Evolutionary conservation across 2,329 filamentous ascomycete genomes (phyloP).

Genomic region (Monilinia fructigena): DNA sequence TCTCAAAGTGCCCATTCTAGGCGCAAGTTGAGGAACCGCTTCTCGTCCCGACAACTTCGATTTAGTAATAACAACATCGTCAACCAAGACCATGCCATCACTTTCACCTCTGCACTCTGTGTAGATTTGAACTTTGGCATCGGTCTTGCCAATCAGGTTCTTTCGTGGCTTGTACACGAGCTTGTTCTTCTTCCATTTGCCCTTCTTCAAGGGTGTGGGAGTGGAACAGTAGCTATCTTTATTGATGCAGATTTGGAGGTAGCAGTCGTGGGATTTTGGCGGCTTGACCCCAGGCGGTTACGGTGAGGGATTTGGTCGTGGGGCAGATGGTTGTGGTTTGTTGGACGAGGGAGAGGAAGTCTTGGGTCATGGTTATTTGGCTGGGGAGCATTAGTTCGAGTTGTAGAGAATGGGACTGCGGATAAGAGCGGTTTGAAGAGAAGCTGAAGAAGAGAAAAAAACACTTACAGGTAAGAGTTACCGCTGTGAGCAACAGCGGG

Average conservation of each 20-base stretch:
- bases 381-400: neutral
- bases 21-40: neutral
- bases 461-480: slow-evolving; percentile 13
- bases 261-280: slow-evolving; percentile 12
- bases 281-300: slow-evolving; percentile 18
- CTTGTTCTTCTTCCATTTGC: slow-evolving; percentile 22
- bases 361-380: slow-evolving; percentile 16
- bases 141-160: neutral
- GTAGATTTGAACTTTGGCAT: slow-evolving; percentile 12
- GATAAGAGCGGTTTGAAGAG: neutral
- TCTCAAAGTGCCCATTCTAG: neutral
- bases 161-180: slow-evolving; percentile 13
- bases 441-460: fast-evolving
- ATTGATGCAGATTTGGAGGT: slow-evolving; percentile 21
- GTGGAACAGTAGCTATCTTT: slow-evolving; percentile 15
- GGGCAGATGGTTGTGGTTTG: slow-evolving; percentile 20
- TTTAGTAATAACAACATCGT: slow-evolving; percentile 10
- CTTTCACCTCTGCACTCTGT: slow-evolving; percentile 17
- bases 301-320: neutral
- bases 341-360: slow-evolving; percentile 13
- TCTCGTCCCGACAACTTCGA: neutral
- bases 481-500: slow-evolving; percentile 9
- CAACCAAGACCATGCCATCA: slow-evolving; percentile 14
- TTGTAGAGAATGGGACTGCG: neutral
- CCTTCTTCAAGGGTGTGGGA: slow-evolving; percentile 9